phyloP scores from a whole-genome alignment of 257 asterid species.

The Nyctanthes arbortristis region DNA sequence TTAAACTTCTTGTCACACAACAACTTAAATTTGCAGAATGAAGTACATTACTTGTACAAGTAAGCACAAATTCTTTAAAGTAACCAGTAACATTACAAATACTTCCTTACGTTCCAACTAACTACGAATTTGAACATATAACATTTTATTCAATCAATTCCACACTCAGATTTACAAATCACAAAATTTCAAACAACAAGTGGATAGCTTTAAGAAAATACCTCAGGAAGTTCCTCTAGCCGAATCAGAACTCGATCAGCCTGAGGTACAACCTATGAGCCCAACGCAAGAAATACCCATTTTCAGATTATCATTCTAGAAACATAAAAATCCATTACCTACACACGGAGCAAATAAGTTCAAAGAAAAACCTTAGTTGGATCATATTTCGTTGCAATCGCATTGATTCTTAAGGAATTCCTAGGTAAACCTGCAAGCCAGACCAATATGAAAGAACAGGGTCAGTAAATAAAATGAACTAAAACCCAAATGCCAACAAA shows the following conservation, averaged over 20 bases:
- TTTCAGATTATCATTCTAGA: neutral
- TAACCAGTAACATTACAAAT: neutral
- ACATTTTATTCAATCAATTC: neutral
- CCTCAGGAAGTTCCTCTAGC: constrained; percentile 74
- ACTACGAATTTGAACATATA: neutral
- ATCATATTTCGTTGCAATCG: constrained; percentile 63
- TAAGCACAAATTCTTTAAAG: neutral
- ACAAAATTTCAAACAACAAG: neutral
- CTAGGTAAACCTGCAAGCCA: constrained; percentile 37
- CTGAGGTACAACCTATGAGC: constrained; percentile 87
- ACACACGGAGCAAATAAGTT: neutral
- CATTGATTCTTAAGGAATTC: constrained; percentile 55
- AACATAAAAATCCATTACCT: neutral
- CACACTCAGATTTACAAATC: neutral
- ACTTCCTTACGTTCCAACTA: neutral
- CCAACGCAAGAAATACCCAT: constrained; percentile 13
- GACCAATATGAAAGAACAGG: neutral
- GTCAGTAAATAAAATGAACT: constrained; percentile 8
- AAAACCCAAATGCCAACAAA: constrained; percentile 13
- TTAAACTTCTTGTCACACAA: neutral
- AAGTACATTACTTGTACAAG: neutral
- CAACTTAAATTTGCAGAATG: neutral
- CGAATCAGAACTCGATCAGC: constrained; percentile 88
- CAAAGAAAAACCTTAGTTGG: constrained; percentile 67
- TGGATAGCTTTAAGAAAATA: constrained; percentile 22